Conservation (phyloP, 169 alveolate species). For the Plasmodium berghei region DNA sequence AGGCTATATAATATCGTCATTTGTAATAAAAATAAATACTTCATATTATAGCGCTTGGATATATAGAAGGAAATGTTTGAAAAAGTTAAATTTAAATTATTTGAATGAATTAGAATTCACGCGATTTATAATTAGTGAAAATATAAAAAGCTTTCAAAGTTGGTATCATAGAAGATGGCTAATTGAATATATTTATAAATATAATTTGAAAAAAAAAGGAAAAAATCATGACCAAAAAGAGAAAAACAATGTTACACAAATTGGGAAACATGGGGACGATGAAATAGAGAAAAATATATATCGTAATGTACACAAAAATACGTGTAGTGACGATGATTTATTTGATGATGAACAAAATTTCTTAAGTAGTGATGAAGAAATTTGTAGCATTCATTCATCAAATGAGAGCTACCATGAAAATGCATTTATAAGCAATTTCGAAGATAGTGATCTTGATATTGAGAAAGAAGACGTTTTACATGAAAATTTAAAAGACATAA, state of each 20-base stretch:
- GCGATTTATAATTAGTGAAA: conserved; percentile 23
- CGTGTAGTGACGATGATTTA: neutral
- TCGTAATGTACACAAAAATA: neutral
- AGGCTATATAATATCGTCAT: conserved; percentile 52
- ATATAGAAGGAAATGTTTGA: conserved; percentile 69
- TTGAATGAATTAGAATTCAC: conserved; percentile 66
- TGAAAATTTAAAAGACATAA: conserved; percentile 26
- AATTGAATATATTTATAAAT: conserved; percentile 49
- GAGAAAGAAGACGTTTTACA: conserved; percentile 13
- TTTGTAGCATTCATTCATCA: neutral
- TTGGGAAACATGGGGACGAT: neutral
- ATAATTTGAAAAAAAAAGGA: neutral
- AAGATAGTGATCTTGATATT: conserved; percentile 31
- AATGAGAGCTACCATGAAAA: neutral
- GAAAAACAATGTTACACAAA: neutral
- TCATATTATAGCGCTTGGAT: conserved; percentile 76
- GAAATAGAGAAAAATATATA: neutral
- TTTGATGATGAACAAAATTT: conserved; percentile 45
- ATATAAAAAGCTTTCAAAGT: conserved; percentile 74
- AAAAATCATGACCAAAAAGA: neutral
- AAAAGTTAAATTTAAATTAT: conserved; percentile 40
- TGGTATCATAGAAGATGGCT: conserved; percentile 78
- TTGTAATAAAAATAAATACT: conserved; percentile 51
- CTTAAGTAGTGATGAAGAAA: conserved; percentile 18
- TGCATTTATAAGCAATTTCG: conserved; percentile 54